A percentile compares a stretch with the other conserved stretches of the same genome.
Conservation (phyloP, 1,139 yeast genomes). For the Suhomyces guaymorum region DNA sequence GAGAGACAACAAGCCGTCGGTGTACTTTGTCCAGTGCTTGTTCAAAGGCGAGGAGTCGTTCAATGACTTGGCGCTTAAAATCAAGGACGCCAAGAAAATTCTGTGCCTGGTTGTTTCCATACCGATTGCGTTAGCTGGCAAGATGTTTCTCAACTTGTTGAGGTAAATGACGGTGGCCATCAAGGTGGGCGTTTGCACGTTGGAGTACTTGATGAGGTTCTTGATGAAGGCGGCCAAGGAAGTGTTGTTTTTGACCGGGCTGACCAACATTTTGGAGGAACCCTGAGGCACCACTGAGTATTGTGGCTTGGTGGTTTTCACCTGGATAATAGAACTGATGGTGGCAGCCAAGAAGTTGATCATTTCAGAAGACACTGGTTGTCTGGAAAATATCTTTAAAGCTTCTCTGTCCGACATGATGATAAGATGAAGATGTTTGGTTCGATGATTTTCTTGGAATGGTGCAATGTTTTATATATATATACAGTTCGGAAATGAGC, state of each 20-base stretch:
- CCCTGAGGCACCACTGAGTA: slow-evolving; percentile 19
- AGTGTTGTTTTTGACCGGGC: slow-evolving; percentile 28
- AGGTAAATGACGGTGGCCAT: slow-evolving; percentile 89
- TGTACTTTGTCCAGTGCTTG: slow-evolving; percentile 93
- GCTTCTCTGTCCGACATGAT: slow-evolving; percentile 58
- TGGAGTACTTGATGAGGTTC: slow-evolving; percentile 71
- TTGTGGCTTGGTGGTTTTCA: slow-evolving; percentile 33
- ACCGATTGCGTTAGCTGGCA: slow-evolving; percentile 89
- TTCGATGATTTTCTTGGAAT: too few species aligned
- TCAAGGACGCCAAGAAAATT: slow-evolving; percentile 82
- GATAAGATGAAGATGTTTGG: too few species aligned
- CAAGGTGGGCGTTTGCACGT: slow-evolving; percentile 92
- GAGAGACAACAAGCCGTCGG: slow-evolving; percentile 74
- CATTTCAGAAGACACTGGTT: slow-evolving; percentile 79
- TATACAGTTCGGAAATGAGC: background rate
- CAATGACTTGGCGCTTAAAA: slow-evolving; percentile 84
- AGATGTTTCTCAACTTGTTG: slow-evolving; percentile 67
- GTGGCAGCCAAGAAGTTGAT: slow-evolving; percentile 76
- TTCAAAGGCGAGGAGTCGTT: slow-evolving; percentile 94
- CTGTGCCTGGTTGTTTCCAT: slow-evolving; percentile 94
- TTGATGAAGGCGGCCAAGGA: slow-evolving; percentile 64
- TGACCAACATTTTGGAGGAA: slow-evolving; percentile 22
- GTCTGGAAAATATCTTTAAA: slow-evolving; percentile 69
- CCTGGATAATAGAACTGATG: slow-evolving; percentile 74
- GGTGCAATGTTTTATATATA: slow-evolving; percentile 1